Evolutionary conservation across 2,329 filamentous ascomycete genomes (phyloP), one percentile per base, ranked within the genome.

Genomic region (Pseudocercospora vitis): DNA sequence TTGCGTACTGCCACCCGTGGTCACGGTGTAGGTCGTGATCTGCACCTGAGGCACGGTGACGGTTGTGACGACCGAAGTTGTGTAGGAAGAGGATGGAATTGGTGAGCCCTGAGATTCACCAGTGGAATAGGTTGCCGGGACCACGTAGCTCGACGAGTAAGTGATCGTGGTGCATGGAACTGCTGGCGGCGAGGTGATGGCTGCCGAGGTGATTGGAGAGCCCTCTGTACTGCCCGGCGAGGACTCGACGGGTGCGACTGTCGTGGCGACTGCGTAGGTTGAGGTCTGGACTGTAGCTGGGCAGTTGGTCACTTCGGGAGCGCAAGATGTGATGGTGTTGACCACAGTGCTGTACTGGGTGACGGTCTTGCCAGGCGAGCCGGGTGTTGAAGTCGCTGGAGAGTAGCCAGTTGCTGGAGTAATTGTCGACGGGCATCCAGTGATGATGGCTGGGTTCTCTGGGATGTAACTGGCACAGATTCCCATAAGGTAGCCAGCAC

Each of bases 401-500:
- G 48, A 55, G 42, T 56, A 58, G 16, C 44, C 50, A 29, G 74
- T 73, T 23, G 69, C 68, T n/a, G 79, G 70, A 5, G 74, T 77
- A 72, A 86, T 81, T 51, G 78, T 79, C 1, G 72, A 70, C 19
- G 87, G 83, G 63, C 89, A 84, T 59, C 82, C 84, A 46, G 88
- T 95, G 68, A 89, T 82, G 66, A 97, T 88, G 60, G 80, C 88
- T n/a, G 91, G 90, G 81, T 96, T 96, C 69, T 81, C 65, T 12
- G 81, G 77, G 29, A 89, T 81, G 73, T 86, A 86, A 49, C 81
- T 75, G 53, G 88, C 90, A 77, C 92, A 97, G 74, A 97, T 89
- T 71, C 91, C 91, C 73, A 91, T 86, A 79, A 96, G 87, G 83
- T 89, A 96, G 65, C 82, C 81, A 55, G 94, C 80, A 56, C 90